These are phyloP conservation scores for Pochonia chlamydosporia DNA, from an alignment of 2,329 filamentous ascomycete species.

Conservation along the genomic window DNA sequence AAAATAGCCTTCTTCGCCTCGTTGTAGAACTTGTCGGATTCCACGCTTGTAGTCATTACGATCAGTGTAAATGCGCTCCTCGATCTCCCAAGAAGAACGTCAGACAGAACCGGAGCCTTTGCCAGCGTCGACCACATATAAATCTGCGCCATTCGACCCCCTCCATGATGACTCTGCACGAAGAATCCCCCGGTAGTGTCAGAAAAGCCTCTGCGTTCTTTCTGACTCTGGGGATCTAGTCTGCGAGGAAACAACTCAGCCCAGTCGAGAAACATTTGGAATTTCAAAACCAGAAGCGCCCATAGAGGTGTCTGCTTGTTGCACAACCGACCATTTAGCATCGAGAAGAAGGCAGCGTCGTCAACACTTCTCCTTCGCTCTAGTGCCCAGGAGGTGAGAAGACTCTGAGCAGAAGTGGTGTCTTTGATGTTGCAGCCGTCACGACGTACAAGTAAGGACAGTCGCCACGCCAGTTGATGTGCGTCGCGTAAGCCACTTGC, in stretches of 20 bases:
- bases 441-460: slow-evolving; percentile 8
- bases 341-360: slow-evolving; percentile 5
- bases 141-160: slow-evolving; percentile 9
- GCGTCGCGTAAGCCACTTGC: slow-evolving; percentile 28
- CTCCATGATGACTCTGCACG: slow-evolving; percentile 1
- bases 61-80: slow-evolving; percentile 2
- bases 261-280: slow-evolving; percentile 5
- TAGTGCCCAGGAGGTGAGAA: slow-evolving; percentile 5
- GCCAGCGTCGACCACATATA: neutral
- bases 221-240: slow-evolving; percentile 2
- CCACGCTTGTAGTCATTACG: neutral
- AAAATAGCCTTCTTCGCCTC: too few relatives aligned
- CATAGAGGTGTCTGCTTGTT: slow-evolving; percentile 4
- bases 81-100: neutral
- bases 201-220: slow-evolving; percentile 9
- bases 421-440: neutral
- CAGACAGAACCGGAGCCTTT: slow-evolving; percentile 1
- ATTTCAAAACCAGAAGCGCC: neutral
- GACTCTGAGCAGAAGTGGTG: neutral
- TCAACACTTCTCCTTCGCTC: slow-evolving; percentile 11
- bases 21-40: too few relatives aligned
- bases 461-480: slow-evolving; percentile 24
- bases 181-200: slow-evolving; percentile 8
- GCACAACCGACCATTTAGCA: slow-evolving; percentile 5
- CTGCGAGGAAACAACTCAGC: neutral